phyloP scores from a whole-genome alignment of 345 rosid genomes.

The Chamaenerion angustifolium region DNA sequence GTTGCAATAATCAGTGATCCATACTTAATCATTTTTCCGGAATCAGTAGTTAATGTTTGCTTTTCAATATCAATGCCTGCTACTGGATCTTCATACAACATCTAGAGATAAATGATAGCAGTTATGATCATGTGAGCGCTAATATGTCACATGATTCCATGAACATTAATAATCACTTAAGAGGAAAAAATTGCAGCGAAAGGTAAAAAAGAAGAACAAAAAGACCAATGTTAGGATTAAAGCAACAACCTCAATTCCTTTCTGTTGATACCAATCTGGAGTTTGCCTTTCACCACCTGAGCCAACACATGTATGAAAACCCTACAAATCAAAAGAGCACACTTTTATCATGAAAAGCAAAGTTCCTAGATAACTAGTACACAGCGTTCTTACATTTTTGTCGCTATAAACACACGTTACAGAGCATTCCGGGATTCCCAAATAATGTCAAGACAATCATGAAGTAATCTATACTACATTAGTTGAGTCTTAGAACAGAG shows the following conservation, averaged over 20 bases:
- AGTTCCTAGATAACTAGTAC: too few relatives aligned
- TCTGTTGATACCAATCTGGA: conserved; percentile 89
- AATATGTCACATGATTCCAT: not conserved
- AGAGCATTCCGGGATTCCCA: too few relatives aligned
- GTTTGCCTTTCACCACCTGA: conserved; percentile 94
- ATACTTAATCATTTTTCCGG: conserved; percentile 81
- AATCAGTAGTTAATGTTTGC: conserved; percentile 64
- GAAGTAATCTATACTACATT: too few relatives aligned
- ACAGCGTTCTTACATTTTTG: too few relatives aligned
- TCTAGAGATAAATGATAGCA: conserved; percentile 18
- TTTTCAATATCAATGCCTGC: conserved; percentile 52
- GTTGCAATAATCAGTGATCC: conserved; percentile 84
- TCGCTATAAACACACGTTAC: too few relatives aligned
- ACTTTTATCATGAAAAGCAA: too few relatives aligned
- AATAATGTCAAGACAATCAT: too few relatives aligned
- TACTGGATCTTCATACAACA: conserved; percentile 81
- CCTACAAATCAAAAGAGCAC: conserved; percentile 23
- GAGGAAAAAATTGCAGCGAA: not conserved
- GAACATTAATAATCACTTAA: not conserved
- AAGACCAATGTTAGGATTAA: too few relatives aligned
- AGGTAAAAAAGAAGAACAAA: not conserved
- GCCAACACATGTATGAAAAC: conserved; percentile 98
- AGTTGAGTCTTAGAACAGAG: too few relatives aligned
- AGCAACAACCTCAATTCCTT: conserved; percentile 75
- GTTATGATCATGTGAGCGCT: not conserved